phyloP scores from a whole-genome alignment of 2,329 filamentous ascomycete genomes.

The Rachicladosporium sp. region DNA sequence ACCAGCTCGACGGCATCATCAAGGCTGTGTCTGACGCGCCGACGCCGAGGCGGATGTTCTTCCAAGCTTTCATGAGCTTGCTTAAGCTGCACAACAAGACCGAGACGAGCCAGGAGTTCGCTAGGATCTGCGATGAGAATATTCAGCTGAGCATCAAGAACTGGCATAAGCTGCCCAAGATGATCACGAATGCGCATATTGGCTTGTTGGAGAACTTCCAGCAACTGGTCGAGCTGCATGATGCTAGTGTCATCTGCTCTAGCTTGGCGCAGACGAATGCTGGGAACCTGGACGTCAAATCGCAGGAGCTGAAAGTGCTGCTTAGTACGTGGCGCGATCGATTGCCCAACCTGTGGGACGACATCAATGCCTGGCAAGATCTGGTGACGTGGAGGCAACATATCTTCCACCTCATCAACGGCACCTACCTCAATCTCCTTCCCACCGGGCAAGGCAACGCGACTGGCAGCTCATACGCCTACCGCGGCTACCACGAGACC shows the following conservation, averaged over 20 bases:
- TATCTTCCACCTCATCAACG: slow-evolving; percentile 95
- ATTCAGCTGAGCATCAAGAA: slow-evolving; percentile 95
- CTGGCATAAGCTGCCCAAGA: slow-evolving; percentile 94
- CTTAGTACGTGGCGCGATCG: slow-evolving; percentile 92
- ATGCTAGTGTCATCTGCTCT: slow-evolving; percentile 90
- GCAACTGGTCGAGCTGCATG: slow-evolving; percentile 90
- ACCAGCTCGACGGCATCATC: slow-evolving; percentile 83
- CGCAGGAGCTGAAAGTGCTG: slow-evolving; percentile 85
- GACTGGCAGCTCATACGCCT: slow-evolving; percentile 85
- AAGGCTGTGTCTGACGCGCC: slow-evolving; percentile 97
- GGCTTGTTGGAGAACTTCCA: slow-evolving; percentile 96
- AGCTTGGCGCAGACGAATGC: slow-evolving; percentile 78
- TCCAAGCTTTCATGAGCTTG: slow-evolving; percentile 95
- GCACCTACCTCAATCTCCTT: slow-evolving; percentile 75
- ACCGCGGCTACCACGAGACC: slow-evolving; percentile 94
- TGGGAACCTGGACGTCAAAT: slow-evolving; percentile 81
- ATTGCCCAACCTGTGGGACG: slow-evolving; percentile 95
- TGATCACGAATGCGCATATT: slow-evolving; percentile 89
- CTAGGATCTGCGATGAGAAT: slow-evolving; percentile 84
- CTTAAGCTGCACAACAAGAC: slow-evolving; percentile 88
- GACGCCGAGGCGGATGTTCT: slow-evolving; percentile 85
- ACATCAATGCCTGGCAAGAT: slow-evolving; percentile 98
- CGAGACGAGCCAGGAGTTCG: slow-evolving; percentile 70
- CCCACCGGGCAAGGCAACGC: slow-evolving; percentile 70
- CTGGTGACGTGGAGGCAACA: slow-evolving; percentile 99